Conservation (phyloP, 2,329 filamentous ascomycete species). For the Cladosporium cucumerinum region DNA sequence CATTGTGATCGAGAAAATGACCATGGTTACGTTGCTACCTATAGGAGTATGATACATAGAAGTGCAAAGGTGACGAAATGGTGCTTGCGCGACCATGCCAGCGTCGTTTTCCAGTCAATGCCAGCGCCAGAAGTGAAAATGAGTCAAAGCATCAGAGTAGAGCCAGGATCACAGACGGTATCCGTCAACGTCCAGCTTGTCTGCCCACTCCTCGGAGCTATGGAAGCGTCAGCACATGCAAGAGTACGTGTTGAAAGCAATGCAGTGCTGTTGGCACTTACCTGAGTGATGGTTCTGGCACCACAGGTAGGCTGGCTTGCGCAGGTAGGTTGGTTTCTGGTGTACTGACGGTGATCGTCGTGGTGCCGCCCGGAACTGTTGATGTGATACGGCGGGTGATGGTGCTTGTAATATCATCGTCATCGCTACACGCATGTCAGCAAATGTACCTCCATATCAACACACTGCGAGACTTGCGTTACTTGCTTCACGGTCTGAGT, state of each 20-base stretch:
- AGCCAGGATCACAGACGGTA: background rate
- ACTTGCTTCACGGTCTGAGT: slow-evolving; percentile 30
- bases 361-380: slow-evolving; percentile 23
- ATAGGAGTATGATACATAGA: slow-evolving; percentile 14
- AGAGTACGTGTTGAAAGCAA: background rate
- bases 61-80: background rate
- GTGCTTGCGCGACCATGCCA: background rate
- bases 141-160: background rate
- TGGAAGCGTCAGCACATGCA: background rate
- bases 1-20: background rate
- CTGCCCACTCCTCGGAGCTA: slow-evolving; percentile 18
- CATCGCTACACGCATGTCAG: background rate
- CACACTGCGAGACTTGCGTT: slow-evolving; percentile 23
- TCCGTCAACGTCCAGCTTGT: slow-evolving; percentile 12
- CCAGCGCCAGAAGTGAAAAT: background rate
- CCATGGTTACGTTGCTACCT: background rate
- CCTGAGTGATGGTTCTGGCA: slow-evolving; percentile 17
- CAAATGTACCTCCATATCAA: background rate
- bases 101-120: background rate
- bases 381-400: slow-evolving; percentile 19
- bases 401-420: slow-evolving; percentile 19
- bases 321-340: background rate
- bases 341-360: slow-evolving; percentile 21
- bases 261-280: slow-evolving; percentile 9
- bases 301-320: background rate